These are phyloP conservation scores for Ensete glaucum DNA, from an alignment of 176 grass and related monocot genomes.

Conservation along the genomic window DNA sequence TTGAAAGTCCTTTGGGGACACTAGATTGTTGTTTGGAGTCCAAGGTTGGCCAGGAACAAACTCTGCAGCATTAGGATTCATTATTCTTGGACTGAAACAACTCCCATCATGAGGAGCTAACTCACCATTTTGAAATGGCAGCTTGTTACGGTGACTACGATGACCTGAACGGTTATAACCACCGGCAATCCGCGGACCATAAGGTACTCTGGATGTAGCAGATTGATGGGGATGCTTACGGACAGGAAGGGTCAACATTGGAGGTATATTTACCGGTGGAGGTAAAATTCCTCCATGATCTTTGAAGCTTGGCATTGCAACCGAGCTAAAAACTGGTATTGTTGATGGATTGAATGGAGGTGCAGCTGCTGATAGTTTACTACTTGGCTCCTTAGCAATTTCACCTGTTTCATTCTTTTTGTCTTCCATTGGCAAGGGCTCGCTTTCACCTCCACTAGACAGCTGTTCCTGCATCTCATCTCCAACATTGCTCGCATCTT, in stretches of 20 bases:
- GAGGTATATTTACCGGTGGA: constrained; percentile 64
- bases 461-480: constrained; percentile 53
- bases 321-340: constrained; percentile 76
- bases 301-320: constrained; percentile 70
- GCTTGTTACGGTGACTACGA: constrained; percentile 58
- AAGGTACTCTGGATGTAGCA: constrained; percentile 91
- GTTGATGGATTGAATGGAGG: constrained; percentile 88
- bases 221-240: constrained; percentile 93
- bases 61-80: constrained; percentile 86
- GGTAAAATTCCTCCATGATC: constrained; percentile 91
- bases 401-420: constrained; percentile 41
- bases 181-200: constrained; percentile 82
- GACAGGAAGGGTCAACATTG: constrained; percentile 67
- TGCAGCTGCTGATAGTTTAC: constrained; percentile 83
- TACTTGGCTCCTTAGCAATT: constrained; percentile 45
- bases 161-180: constrained; percentile 85
- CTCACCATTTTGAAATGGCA: constrained; percentile 57
- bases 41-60: constrained; percentile 72
- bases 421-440: constrained; percentile 46
- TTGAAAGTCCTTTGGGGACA: constrained; percentile 42
- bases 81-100: constrained; percentile 43
- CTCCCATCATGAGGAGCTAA: constrained; percentile 40
- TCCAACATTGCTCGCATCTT: constrained; percentile 44
- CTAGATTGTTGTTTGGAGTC: constrained; percentile 47
- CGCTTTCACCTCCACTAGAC: constrained; percentile 59